These are phyloP conservation scores for Aspergillus udagawae DNA, from an alignment of 2,329 filamentous ascomycete genomes.

Conservation along the genomic window DNA sequence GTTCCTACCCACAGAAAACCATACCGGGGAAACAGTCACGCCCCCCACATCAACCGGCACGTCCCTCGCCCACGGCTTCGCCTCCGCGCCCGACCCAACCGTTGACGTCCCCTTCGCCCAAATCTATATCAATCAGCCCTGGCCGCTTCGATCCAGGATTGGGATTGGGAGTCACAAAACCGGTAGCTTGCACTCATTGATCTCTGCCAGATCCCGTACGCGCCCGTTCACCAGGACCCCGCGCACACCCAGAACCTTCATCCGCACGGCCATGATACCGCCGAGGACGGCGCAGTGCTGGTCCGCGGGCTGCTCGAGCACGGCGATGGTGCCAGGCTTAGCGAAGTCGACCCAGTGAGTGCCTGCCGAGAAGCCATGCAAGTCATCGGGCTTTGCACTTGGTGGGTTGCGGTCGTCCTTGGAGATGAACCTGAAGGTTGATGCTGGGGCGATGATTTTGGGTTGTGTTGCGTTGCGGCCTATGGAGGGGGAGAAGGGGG, in stretches of 20 bases:
- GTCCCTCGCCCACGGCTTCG: constrained; percentile 39
- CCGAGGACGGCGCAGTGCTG: constrained; percentile 69
- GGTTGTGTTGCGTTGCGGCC: constrained; percentile 23
- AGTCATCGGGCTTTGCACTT: constrained; percentile 16
- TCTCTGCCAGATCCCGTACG: constrained; percentile 61
- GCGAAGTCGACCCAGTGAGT: constrained; percentile 68
- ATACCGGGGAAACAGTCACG: constrained; percentile 40
- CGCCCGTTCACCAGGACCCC: constrained; percentile 66
- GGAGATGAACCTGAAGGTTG: constrained; percentile 53
- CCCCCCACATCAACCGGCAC: constrained; percentile 38
- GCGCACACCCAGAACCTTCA: constrained; percentile 58
- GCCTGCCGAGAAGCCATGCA: constrained; percentile 53
- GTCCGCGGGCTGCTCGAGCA: constrained; percentile 62
- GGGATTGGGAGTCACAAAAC: constrained; percentile 28
- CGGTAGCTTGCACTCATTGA: constrained; percentile 54
- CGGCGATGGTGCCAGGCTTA: constrained; percentile 56
- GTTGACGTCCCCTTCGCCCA: constrained; percentile 43
- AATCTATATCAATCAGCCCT: constrained; percentile 26
- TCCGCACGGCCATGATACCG: constrained; percentile 70
- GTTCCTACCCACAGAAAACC: constrained; percentile 5
- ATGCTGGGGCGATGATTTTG: constrained; percentile 41
- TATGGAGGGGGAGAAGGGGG: constrained; percentile 32
- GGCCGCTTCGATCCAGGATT: constrained; percentile 6
- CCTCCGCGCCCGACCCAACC: constrained; percentile 43
- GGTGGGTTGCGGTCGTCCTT: constrained; percentile 47